Evolutionary conservation across 352 stramenopile genomes (phyloP).

Genomic region (Phytophthora vignae): DNA sequence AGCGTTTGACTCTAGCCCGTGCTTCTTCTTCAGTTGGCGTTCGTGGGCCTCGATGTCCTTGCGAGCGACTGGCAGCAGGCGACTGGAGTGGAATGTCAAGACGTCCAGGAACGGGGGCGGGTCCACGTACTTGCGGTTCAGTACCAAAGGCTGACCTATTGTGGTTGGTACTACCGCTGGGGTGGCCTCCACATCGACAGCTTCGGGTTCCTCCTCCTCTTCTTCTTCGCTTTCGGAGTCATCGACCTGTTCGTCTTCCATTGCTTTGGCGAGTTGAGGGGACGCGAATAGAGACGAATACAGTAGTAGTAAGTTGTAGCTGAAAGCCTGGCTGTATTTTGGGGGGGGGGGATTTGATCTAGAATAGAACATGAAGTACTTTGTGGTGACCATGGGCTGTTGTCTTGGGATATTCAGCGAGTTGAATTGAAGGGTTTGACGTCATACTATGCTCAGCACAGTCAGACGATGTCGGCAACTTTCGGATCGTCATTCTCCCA

Average conservation of each 20-base stretch:
- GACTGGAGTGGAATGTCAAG: slow-evolving; percentile 67
- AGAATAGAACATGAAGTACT: too few relatives aligned
- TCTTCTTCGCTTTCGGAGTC: neutral
- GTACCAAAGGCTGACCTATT: slow-evolving; percentile 6
- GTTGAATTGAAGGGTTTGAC: slow-evolving; percentile 30
- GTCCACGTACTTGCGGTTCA: slow-evolving; percentile 13
- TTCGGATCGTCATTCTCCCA: slow-evolving; percentile 39
- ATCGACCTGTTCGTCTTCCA: slow-evolving; percentile 1
- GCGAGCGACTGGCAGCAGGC: slow-evolving; percentile 45
- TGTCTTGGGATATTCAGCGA: slow-evolving; percentile 19
- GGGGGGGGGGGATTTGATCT: neutral
- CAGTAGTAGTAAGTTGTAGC: neutral
- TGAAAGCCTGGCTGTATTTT: neutral
- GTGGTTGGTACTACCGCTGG: neutral
- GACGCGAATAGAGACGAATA: neutral
- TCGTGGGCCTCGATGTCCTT: slow-evolving; percentile 42
- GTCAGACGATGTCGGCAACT: slow-evolving; percentile 51
- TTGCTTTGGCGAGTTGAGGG: neutral
- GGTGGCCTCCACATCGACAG: neutral
- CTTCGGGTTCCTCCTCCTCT: neutral
- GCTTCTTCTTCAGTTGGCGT: slow-evolving; percentile 21
- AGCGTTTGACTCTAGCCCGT: neutral
- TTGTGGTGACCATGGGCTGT: neutral
- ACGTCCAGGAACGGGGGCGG: slow-evolving; percentile 71
- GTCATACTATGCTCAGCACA: slow-evolving; percentile 43